Base-by-base conservation (phyloP, 2,329 filamentous ascomycete species). In the Cladosporium sphaerospermum region DNA sequence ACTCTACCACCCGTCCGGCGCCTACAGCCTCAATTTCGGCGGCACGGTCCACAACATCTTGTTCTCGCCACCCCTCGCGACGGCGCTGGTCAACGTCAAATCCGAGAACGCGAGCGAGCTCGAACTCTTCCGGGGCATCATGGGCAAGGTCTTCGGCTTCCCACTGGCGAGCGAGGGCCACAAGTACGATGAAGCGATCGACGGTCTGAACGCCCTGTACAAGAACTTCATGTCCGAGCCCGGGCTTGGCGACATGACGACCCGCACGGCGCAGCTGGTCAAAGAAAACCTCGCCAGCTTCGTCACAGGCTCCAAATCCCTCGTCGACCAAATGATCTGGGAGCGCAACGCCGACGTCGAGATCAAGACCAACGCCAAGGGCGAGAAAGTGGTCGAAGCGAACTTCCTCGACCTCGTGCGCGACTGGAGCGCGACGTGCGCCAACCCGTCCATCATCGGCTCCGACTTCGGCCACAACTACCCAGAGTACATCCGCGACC, bases 251-350 rank as follows among this genome's bases (percentile, higher is more conserved):
- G 68, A 71, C 44, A 63, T 74, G 55, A 64, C 76, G 1, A 59
- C 64, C 4, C 54, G 57, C 11, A 72, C 70, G 6, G 71, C 68
- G 43, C 65, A 57, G 37, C 69, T 67, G 53, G 66, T 76, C 5
- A 68, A 77, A 55, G 64, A 67, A 6, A 71, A 75, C 14, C 71
- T 79, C 9, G 76, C 78, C 4, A 77, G 80, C 50, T 65, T 86
- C 33, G 74, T 85, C 37, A 81, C 80, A 1, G 84, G 83, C 59
- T 76, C 75, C 36, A 71, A 75, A 7, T 83, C 80, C 14, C 69
- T 76, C 2, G 79, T 86, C 19, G 83, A 86, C 61, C 80, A 84
- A 56, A 74, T 75, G 59, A 71, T 72, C 2, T 86, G 83, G 83
- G 83, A 86, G 62, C 75, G 80, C 33, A 69, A 65, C n/a, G 75